Conservation (phyloP, 108 stramenopile genomes). For the Fistulifera solaris region DNA sequence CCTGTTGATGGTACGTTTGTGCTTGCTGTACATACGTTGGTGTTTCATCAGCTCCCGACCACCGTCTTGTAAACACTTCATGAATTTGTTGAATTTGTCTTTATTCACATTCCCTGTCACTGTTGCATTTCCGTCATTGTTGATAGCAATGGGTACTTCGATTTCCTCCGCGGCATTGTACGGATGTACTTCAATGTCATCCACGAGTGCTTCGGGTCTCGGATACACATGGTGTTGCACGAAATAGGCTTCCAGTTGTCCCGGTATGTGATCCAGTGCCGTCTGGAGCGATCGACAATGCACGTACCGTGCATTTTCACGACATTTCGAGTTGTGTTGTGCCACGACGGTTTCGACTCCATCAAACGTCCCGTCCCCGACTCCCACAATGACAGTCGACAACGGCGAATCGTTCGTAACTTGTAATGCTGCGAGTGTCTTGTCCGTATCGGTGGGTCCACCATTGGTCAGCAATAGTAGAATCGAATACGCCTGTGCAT, state of each 20-base stretch:
- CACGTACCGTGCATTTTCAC: conserved; percentile 56
- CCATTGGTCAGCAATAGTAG: conserved; percentile 73
- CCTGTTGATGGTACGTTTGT: no score
- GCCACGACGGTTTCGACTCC: conserved; percentile 15
- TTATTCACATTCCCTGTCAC: conserved; percentile 1
- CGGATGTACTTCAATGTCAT: conserved; percentile 9
- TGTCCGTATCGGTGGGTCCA: conserved; percentile 45
- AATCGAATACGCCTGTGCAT: conserved; percentile 38
- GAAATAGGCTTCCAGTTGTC: conserved; percentile 42
- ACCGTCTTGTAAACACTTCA: no score
- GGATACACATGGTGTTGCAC: conserved; percentile 1
- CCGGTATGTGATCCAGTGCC: conserved; percentile 43
- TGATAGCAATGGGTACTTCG: conserved; percentile 5
- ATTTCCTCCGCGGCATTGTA: conserved; percentile 7
- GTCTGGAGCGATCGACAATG: conserved; percentile 17
- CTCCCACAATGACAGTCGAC: conserved; percentile 53
- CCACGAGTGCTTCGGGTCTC: conserved; percentile 3
- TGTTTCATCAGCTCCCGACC: no score
- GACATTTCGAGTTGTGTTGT: conserved; percentile 16
- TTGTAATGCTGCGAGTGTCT: conserved; percentile 26
- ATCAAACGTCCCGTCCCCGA: conserved; percentile 45
- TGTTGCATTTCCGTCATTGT: not conserved
- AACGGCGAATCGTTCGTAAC: conserved; percentile 32
- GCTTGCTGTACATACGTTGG: no score
- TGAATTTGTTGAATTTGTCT: no score